Conservation (phyloP, 1,284 basidiomycete species). For the Trametes hirsuta region DNA sequence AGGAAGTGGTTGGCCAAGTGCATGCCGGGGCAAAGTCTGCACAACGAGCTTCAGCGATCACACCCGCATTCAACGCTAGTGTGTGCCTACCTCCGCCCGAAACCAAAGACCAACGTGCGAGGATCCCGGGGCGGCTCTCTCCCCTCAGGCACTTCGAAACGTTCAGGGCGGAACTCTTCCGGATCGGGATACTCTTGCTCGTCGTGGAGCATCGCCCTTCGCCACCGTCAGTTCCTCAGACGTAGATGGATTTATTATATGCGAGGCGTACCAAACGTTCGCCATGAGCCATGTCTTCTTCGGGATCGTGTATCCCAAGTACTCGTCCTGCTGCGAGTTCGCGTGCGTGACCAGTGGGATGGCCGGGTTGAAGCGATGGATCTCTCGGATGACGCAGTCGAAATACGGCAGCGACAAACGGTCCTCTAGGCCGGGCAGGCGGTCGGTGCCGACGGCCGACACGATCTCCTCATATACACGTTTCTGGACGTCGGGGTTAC, state of each 20-base stretch:
- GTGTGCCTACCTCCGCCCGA: slow-evolving; percentile 1
- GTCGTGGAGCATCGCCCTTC: slow-evolving; percentile 14
- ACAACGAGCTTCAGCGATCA: not conserved
- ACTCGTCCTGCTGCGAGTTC: slow-evolving; percentile 43
- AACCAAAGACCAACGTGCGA: slow-evolving; percentile 2
- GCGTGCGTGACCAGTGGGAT: slow-evolving; percentile 3
- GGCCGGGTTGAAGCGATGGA: slow-evolving; percentile 8
- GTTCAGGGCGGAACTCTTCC: slow-evolving; percentile 10
- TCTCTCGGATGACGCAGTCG: slow-evolving; percentile 19
- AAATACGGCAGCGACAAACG: slow-evolving; percentile 24
- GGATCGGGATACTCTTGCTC: slow-evolving; percentile 5
- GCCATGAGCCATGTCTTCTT: slow-evolving; percentile 46
- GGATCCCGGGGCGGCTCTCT: not conserved
- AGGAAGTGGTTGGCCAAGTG: not conserved
- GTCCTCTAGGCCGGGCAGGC: slow-evolving; percentile 32
- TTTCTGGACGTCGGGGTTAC: slow-evolving; percentile 29
- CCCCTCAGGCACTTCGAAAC: not conserved
- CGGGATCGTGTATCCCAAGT: slow-evolving; percentile 47
- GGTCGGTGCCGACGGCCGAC: slow-evolving; percentile 21
- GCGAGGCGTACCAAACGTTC: slow-evolving; percentile 44
- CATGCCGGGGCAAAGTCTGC: not conserved
- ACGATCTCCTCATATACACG: slow-evolving; percentile 34
- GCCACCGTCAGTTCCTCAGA: not conserved
- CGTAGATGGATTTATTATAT: not conserved
- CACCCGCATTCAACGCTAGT: not conserved